Base-by-base conservation (phyloP, 257 asterid species). In the Buddleja alternifolia region DNA sequence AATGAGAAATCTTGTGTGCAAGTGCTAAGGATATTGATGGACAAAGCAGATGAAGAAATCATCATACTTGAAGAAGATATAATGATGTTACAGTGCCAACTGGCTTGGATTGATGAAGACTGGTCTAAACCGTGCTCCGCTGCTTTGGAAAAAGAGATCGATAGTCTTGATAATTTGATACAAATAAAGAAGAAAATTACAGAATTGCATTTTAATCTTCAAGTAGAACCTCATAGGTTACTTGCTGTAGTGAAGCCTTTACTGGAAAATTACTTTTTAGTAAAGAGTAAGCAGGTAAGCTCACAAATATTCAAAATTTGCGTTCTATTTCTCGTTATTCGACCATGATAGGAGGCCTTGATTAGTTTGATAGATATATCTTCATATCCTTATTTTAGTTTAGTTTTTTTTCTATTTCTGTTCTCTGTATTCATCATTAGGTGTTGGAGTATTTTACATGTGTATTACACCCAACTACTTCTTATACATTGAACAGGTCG, bases 31-130 rank as follows among this genome's bases (percentile, higher is more conserved):
- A 83, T 29, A 69, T 71, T 74, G 80, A 76, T 63, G 10, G 66
- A 71, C 67, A 83, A 80, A 64, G 88, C 83, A 40, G 85, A 89
- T 70, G 48, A 77, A 37, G 92, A 83, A 32, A 78, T 86, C 41
- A 7, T 40, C 8, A 73, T 78, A 73, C 79, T 84, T 72, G 87
- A 84, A 67, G 85, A 80, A 69, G 87, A 89, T 63, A 56, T 81
- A 48, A 10, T 80, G 75, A 70, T 81, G 75, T 80, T 82, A 66
- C 77, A 73, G 73, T 70, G 84, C 52, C 80, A 82, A 61, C 75
- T 74, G 67, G 61, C 68, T 68, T 75, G 78, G 83, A 70, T 63
- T 63, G 81, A 84, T 67, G 83, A 79, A 60, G 55, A 60, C 42
- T 77, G 82, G 90, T 77, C 81, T 60, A 60, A 75, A 46, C 60